These are phyloP conservation scores for Nitzschia palea DNA, from an alignment of 108 stramenopile genomes.

Conservation along the genomic window DNA sequence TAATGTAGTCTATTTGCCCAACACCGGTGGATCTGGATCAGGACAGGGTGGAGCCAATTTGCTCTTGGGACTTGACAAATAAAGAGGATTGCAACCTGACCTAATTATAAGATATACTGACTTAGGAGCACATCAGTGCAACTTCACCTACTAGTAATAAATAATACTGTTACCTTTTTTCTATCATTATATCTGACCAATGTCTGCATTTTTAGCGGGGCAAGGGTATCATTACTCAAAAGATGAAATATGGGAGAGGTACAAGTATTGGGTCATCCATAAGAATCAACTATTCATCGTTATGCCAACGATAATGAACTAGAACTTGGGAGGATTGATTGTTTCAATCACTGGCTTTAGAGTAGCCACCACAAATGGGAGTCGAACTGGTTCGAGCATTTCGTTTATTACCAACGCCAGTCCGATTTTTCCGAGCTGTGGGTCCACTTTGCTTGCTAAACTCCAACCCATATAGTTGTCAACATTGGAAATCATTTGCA, in stretches of 20 bases:
- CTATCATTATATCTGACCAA: too few species aligned
- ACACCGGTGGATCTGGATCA: conserved; percentile 58
- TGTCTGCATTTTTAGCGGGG: too few species aligned
- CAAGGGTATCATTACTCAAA: too few species aligned
- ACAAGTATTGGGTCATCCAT: too few species aligned
- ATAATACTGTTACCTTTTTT: too few species aligned
- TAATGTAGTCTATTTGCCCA: conserved; percentile 96
- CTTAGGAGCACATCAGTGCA: too few species aligned
- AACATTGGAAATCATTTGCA: conserved; percentile 48
- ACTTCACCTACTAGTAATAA: too few species aligned
- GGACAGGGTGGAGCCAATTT: conserved; percentile 40
- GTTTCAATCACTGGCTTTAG: conserved; percentile 80
- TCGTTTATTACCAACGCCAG: conserved; percentile 78
- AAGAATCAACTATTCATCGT: too few species aligned
- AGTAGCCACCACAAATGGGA: conserved; percentile 84
- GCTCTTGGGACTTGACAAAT: conserved; percentile 55
- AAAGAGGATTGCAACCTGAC: too few species aligned
- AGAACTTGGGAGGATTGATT: conserved; percentile 55
- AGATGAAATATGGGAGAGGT: too few species aligned
- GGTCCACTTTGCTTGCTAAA: conserved; percentile 60
- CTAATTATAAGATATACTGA: too few species aligned
- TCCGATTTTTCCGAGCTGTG: conserved; percentile 75
- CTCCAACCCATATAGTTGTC: conserved; percentile 67
- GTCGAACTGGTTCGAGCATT: conserved; percentile 74
- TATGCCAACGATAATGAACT: not conserved